These are phyloP conservation scores for Aspergillus hiratsukae DNA, from an alignment of 2,329 filamentous ascomycete genomes.

Conservation along the genomic window DNA sequence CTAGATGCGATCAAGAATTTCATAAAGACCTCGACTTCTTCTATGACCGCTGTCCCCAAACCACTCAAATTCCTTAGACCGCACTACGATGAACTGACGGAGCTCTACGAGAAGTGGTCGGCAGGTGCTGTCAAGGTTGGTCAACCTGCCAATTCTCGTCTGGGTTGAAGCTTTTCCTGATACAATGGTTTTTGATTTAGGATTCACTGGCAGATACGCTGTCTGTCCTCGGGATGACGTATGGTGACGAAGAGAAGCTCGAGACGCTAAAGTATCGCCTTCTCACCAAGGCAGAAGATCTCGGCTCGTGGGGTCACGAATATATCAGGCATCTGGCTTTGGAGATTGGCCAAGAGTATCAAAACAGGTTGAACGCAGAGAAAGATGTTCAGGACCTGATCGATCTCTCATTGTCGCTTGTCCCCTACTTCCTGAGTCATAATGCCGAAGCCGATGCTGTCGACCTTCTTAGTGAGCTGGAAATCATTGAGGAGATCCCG, in stretches of 20 bases:
- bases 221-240: slow-evolving; percentile 98
- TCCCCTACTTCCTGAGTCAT: slow-evolving; percentile 93
- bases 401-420: slow-evolving; percentile 75
- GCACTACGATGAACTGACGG: slow-evolving; percentile 86
- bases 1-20: slow-evolving; percentile 96
- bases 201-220: slow-evolving; percentile 85
- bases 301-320: slow-evolving; percentile 97
- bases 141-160: slow-evolving; percentile 3
- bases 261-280: slow-evolving; percentile 96
- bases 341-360: slow-evolving; percentile 93
- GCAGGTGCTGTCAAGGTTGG: slow-evolving; percentile 75
- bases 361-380: slow-evolving; percentile 79
- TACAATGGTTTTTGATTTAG: slow-evolving; percentile 28
- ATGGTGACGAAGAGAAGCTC: slow-evolving; percentile 90
- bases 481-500: slow-evolving; percentile 90
- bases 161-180: slow-evolving; percentile 9
- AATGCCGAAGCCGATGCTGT: slow-evolving; percentile 98
- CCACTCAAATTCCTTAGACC: slow-evolving; percentile 96
- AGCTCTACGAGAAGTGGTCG: slow-evolving; percentile 86
- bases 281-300: slow-evolving; percentile 82
- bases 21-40: slow-evolving; percentile 98
- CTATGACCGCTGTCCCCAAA: slow-evolving; percentile 98
- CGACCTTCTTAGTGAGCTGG: slow-evolving; percentile 91
- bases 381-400: slow-evolving; percentile 78
- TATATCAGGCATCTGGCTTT: slow-evolving; percentile 93